Evolutionary conservation across 345 rosid genomes (phyloP), one percentile per base, ranked within the genome.

Genomic region (Tarenaya hassleriana): DNA sequence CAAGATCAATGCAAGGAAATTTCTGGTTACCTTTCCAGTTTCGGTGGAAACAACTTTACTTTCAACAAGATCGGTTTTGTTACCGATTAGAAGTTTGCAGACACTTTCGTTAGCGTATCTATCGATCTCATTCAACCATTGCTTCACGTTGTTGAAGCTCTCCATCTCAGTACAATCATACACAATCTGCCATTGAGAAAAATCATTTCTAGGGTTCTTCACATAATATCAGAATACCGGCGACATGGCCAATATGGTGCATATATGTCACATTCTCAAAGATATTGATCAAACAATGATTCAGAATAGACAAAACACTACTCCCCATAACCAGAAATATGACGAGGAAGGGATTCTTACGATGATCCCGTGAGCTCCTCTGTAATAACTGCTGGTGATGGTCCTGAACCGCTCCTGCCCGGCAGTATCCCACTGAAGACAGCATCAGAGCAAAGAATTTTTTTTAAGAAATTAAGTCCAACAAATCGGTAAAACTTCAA

Each of bases 331-430:
- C n/a, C 52, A 55, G 13, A 39, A 13, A 63, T 10, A 37, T 10
- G 41, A 37, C 3, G 14, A 6, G 16, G 4, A 40, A 29, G 43
- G 33, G 43, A 8, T 14, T 54, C 87, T 82, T 53, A 83, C 91
- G 18, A 86, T 86, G 53, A 86, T 83, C 48, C 95, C 95, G 69
- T 86, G 95, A 33, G 95, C 95, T 50, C 95, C 95, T 69, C 95
- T 75, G 77, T 86, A 86, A 58, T 86, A 86, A 73, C 92, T 83
- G 79, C 95, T 86, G 27, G 95, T 86, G 69, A 86, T 86, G 24
- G 92, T 86, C 71, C 95, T 72, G 75, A 86, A 86, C 19, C 95
- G 84, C 70, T 86, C 95, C 55, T 86, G 92, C 38, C 95, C 95
- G 50, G 92, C 95, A 60, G 92, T 86, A 68, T 86, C 95, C 95